Evolutionary conservation across 768 basidiomycete genomes (phyloP).

Genomic region (Rhizopogon vesiculosus): DNA sequence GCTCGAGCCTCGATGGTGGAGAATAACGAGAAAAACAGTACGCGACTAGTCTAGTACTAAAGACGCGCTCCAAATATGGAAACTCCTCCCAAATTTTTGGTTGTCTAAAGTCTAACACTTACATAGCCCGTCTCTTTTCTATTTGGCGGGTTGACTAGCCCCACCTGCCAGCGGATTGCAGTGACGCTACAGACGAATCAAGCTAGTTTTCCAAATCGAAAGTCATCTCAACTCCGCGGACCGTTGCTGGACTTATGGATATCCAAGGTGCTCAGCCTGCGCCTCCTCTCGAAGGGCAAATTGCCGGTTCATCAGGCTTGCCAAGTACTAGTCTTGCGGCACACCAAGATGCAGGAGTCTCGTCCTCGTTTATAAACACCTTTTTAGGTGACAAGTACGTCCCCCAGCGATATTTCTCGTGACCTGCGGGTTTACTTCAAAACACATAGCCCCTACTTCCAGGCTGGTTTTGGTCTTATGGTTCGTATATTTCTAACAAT

Average conservation of each 20-base stretch:
- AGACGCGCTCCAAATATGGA: slow-evolving; percentile 21
- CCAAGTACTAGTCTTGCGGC: not conserved
- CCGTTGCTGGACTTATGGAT: not conserved
- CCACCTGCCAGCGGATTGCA: not conserved
- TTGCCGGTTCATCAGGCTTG: not conserved
- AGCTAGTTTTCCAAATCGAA: too few relatives aligned
- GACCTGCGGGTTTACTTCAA: slow-evolving; percentile 8
- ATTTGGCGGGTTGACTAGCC: not conserved
- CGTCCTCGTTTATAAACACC: slow-evolving; percentile 28
- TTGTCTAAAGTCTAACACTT: not conserved
- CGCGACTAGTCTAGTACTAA: slow-evolving; percentile 21
- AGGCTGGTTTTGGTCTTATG: slow-evolving; percentile 98
- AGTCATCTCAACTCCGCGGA: too few relatives aligned
- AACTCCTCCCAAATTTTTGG: slow-evolving; percentile 1
- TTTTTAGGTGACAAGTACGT: slow-evolving; percentile 68
- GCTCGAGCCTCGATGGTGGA: slow-evolving; percentile 6
- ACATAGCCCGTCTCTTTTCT: too few relatives aligned
- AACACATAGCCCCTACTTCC: slow-evolving; percentile 87
- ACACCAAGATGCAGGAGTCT: slow-evolving; percentile 4
- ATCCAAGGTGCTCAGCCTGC: not conserved
- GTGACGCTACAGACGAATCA: too few relatives aligned
- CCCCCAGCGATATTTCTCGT: not conserved
- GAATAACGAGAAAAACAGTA: slow-evolving; percentile 10
- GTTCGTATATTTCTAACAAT: slow-evolving; percentile 34
- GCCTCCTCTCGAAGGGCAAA: not conserved